Base-by-base conservation (phyloP, 805 yeast species). In the Barnettozyma sp. region DNA sequence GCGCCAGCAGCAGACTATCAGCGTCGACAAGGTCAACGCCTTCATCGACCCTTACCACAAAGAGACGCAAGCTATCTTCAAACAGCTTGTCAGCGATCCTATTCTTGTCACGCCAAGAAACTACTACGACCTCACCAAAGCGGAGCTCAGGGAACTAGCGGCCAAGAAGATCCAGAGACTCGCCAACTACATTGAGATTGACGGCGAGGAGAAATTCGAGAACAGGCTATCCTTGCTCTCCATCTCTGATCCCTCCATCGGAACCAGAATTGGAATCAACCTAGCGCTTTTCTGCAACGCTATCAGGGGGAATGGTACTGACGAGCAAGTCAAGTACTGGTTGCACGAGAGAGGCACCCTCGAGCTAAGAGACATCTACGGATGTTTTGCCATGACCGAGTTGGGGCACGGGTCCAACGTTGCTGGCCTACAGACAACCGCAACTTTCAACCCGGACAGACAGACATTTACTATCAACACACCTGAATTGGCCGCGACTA, bases 381-480 rank as follows among this genome's bases (percentile, higher is more conserved):
- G 96, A 19, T 87, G 95, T 60, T 86, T 86, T 62, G 86, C 82
- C 30, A 86, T 86, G 96, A 87, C 95, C 12, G 96, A 86, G 62
- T 58, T 86, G 49, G 94, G 85, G 7, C 96, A 86, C 56, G 96
- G 96, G 19, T 84, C 95, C 10, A 88, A 88, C 58, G 96, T 88
- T 30, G 95, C 95, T 4, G 94, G 84, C 17, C 67, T 85, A 42
- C 95, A 88, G 60, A 88, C 97, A n/a, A 82, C 87, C 12, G 95
- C 97, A 12, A 79, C 82, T 15, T 88, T 71, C 56, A 79, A 85
- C 56, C 62, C 65, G 14, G 62, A 60, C 13, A 70, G 69, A 20
- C 84, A 85, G 49, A 76, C 77, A 44, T 83, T 88, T 54, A 56
- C 71, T 37, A 76, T 88, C 51, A 73, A 84, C 55, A 88, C 97